Percentiles rank a stretch among this genome's conserved stretches.
Evolutionary conservation across 441 rosid species (phyloP).

Genomic region (Kokia cookei): DNA sequence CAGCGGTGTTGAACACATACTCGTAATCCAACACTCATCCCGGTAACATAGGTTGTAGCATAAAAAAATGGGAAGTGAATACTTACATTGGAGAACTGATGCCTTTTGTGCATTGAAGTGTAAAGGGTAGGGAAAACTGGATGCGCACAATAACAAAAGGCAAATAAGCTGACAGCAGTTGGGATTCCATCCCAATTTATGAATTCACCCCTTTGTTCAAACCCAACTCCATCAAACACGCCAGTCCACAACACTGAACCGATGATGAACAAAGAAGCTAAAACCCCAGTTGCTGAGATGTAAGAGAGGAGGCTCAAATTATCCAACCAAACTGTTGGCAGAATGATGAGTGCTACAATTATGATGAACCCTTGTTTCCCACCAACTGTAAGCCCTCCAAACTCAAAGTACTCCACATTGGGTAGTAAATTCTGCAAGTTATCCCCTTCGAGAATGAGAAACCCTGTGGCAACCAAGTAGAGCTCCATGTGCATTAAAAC

Average conservation of each 20-base stretch:
- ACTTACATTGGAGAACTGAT: conserved; percentile 76
- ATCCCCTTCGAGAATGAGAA: conserved; percentile 84
- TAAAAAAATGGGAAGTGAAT: background rate
- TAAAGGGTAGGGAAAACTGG: conserved; percentile 87
- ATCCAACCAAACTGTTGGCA: conserved; percentile 82
- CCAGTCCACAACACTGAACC: conserved; percentile 64
- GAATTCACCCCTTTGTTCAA: conserved; percentile 35
- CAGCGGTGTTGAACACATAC: too few relatives aligned
- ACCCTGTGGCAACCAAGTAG: conserved; percentile 72
- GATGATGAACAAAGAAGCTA: conserved; percentile 69
- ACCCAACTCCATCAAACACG: conserved; percentile 70
- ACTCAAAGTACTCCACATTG: conserved; percentile 22
- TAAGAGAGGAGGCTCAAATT: conserved; percentile 72
- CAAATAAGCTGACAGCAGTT: conserved; percentile 73
- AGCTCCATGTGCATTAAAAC: conserved; percentile 69
- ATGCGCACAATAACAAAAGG: conserved; percentile 88
- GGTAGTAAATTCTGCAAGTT: conserved; percentile 62
- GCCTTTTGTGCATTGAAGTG: conserved; percentile 68
- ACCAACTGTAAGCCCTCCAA: conserved; percentile 36
- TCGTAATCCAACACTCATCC: too few relatives aligned
- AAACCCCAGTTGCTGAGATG: conserved; percentile 78
- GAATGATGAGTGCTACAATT: conserved; percentile 55
- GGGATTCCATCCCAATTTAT: conserved; percentile 59
- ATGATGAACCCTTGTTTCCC: conserved; percentile 57
- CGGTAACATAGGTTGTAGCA: too few relatives aligned